Evolutionary conservation across 306 rosid genomes (phyloP), one percentile per base, ranked within the genome.

Genomic region (Begonia fuchsioides): DNA sequence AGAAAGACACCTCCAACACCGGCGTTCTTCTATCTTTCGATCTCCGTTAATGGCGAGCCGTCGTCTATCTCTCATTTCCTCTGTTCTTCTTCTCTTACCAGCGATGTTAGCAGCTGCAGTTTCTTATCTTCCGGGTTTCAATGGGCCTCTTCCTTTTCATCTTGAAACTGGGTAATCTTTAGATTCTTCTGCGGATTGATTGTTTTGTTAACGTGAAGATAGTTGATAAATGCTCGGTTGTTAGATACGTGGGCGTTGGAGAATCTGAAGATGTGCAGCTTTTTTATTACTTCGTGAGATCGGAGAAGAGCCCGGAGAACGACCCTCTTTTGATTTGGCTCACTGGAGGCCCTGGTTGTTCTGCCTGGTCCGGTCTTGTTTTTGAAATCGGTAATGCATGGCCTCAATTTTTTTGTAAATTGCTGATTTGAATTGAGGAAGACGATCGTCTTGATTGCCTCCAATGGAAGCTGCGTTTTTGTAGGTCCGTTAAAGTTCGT

Each of bases 271-370:
- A 71, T 11, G 72, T 67, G 20, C 75, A 85, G 43, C 52, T 60
- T 0, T 85, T 85, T 52, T 85, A 77, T 48, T 84, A 84, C 15
- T 80, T 84, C 39, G 58, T 77, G 0, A 70, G 77, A 58, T 79
- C 86, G 0, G 77, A 85, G 54, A 72, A 54, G 13, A 69, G 68
- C 44, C 86, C 94, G 0, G 52, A 61, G 14, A 53, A 71, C 2
- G 93, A 75, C 20, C 95, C 93, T 64, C 77, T 85, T 8, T 5
- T 85, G 45, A 63, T 81, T 47, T 85, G 87, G 95, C 72, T 81
- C 11, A 71, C 80, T 1, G 95, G 95, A 1, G 95, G 93, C 8
- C 93, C 93, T 9, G 78, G 81, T 40, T 85, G 95, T 65, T 77
- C 87, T 43, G 54, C 67, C 2, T 3, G 68, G 1, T 63, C 87